Percentiles rank a stretch among this genome's conserved stretches.
These are phyloP conservation scores for Rhizophora apiculata DNA, from an alignment of 345 rosid genomes.

Conservation along the genomic window DNA sequence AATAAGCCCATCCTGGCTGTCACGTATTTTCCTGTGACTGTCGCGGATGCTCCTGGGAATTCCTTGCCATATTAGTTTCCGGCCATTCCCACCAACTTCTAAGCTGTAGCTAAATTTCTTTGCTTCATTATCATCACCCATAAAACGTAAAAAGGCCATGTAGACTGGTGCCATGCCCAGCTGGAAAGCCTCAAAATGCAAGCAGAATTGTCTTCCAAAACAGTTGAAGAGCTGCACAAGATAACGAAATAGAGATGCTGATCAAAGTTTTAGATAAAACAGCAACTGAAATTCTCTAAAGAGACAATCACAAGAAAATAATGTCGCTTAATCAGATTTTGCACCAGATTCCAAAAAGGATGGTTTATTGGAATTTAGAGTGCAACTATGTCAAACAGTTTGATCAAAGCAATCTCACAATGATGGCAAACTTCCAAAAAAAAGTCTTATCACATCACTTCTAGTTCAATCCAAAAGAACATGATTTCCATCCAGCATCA, in stretches of 20 bases:
- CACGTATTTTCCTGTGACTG: conserved; percentile 82
- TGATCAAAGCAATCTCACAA: neutral
- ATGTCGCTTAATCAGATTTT: neutral
- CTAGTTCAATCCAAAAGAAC: neutral
- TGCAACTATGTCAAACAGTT: neutral
- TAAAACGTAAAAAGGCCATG: conserved; percentile 83
- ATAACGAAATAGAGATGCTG: neutral
- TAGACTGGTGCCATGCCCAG: conserved; percentile 74
- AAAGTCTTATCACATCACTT: neutral
- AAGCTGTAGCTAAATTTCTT: conserved; percentile 74
- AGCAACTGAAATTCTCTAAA: neutral
- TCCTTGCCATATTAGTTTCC: conserved; percentile 82
- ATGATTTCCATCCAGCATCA: neutral
- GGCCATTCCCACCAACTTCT: conserved; percentile 77
- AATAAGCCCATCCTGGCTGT: conserved; percentile 79
- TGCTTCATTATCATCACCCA: conserved; percentile 89
- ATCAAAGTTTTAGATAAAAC: neutral
- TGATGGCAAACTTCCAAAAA: neutral
- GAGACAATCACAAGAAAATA: neutral
- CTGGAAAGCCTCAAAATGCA: conserved; percentile 93
- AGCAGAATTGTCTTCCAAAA: conserved; percentile 85
- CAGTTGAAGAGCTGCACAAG: conserved; percentile 70
- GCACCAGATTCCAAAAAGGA: neutral
- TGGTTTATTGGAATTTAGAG: neutral
- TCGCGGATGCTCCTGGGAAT: conserved; percentile 84